These are phyloP conservation scores for Quercus lobata DNA, from an alignment of 331 rosid genomes.

Conservation along the genomic window DNA sequence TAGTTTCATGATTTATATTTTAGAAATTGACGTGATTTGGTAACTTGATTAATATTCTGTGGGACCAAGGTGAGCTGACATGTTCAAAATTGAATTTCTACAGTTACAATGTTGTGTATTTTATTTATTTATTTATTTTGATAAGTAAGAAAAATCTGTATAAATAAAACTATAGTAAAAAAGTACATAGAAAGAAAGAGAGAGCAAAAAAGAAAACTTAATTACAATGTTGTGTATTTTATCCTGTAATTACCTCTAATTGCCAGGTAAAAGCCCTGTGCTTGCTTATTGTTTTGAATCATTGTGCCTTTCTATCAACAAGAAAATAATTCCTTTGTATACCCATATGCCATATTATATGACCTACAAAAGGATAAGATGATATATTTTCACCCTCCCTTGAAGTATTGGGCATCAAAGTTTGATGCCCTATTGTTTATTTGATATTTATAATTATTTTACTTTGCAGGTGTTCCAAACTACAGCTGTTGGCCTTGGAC, in stretches of 20 bases:
- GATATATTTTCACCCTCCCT: background rate
- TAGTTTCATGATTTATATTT: background rate
- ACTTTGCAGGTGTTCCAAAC: slow-evolving; percentile 89
- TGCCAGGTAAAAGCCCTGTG: background rate
- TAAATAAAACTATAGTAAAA: too few species aligned
- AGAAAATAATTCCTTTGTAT: background rate
- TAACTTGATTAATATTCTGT: background rate
- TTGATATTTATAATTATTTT: slow-evolving; percentile 6
- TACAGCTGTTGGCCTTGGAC: slow-evolving; percentile 98
- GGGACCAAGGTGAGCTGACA: background rate
- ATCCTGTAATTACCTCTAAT: too few species aligned
- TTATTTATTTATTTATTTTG: background rate
- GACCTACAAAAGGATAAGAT: background rate
- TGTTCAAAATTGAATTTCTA: background rate
- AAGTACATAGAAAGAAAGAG: too few species aligned
- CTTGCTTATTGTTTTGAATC: background rate
- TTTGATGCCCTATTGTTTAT: slow-evolving; percentile 8
- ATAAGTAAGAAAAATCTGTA: background rate
- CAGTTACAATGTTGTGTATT: background rate
- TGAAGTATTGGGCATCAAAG: background rate
- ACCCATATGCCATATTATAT: background rate
- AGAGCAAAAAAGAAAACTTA: too few species aligned
- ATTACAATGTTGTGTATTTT: too few species aligned
- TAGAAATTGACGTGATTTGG: background rate
- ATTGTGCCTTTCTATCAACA: background rate